phyloP scores from a whole-genome alignment of 208 protist genomes.

The Trypanosoma grayi region DNA sequence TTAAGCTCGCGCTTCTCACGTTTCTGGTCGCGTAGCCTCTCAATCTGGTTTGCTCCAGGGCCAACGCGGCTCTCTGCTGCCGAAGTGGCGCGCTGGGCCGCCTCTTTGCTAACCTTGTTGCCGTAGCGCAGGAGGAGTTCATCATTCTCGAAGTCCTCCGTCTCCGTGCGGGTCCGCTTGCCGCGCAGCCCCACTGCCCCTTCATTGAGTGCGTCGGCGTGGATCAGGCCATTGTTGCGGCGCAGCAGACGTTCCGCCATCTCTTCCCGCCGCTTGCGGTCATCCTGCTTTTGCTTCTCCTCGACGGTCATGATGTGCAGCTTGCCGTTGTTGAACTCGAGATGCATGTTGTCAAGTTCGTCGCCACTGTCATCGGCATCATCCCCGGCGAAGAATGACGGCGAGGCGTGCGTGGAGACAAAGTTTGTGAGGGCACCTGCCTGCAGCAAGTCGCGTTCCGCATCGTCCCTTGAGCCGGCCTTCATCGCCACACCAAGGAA shows the following conservation, averaged over 20 bases:
- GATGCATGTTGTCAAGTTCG: slow-evolving; percentile 73
- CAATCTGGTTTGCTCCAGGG: slow-evolving; percentile 44
- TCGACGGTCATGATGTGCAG: slow-evolving; percentile 77
- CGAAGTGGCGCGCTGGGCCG: slow-evolving; percentile 31
- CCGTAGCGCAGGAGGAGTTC: slow-evolving; percentile 76
- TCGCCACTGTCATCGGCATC: slow-evolving; percentile 40
- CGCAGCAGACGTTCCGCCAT: slow-evolving; percentile 74
- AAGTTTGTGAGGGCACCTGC: slow-evolving; percentile 76
- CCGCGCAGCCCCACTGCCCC: slow-evolving; percentile 28
- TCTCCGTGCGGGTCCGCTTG: slow-evolving; percentile 60
- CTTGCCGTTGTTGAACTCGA: slow-evolving; percentile 82
- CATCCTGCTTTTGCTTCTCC: slow-evolving; percentile 63
- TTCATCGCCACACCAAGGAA: slow-evolving; percentile 70
- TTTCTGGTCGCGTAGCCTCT: slow-evolving; percentile 68
- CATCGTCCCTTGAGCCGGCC: slow-evolving; percentile 50
- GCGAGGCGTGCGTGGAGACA: slow-evolving; percentile 48
- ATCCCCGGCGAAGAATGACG: slow-evolving; percentile 16
- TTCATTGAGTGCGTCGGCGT: slow-evolving; percentile 53
- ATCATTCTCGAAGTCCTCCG: slow-evolving; percentile 84
- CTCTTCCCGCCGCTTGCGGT: slow-evolving; percentile 38
- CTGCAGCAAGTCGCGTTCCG: slow-evolving; percentile 67
- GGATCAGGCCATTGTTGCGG: slow-evolving; percentile 37
- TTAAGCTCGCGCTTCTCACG: slow-evolving; percentile 55
- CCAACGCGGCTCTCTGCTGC: slow-evolving; percentile 34
- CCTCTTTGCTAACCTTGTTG: slow-evolving; percentile 46